Base-by-base conservation (phyloP, 2,329 filamentous ascomycete species). In the Truncatella angustata region DNA sequence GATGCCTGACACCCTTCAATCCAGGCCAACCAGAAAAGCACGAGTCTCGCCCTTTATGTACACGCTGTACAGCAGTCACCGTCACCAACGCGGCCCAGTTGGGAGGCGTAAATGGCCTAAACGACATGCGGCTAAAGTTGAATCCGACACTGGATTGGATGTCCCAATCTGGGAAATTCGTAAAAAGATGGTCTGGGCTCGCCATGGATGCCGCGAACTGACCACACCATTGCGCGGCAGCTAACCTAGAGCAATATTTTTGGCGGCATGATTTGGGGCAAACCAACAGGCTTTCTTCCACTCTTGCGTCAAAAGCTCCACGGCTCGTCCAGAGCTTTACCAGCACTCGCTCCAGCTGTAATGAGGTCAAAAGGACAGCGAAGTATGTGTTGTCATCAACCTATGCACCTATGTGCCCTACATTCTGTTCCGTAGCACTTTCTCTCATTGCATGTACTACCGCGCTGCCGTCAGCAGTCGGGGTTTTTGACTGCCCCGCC, bases 151-250 rank as follows among this genome's bases (percentile, higher is more conserved):
- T n/a, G n/a, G n/a, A n/a, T n/a, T n/a, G n/a, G n/a, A n/a, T 28
- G 16, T 44, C 21, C 40, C 28, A 21, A 26, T 44, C 28, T 16
- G 40, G 40, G 40, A 21, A 44, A 28, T 24, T 26, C 20, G 24
- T 24, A n/a, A 21, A 26, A 50, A 50, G 24, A 14, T n/a, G 21
- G 21, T 11, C 26, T 11, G 28, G 32, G 32, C 32, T 23, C 20
- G 30, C 18, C 30, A 14, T n/a, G 28, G 34, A 36, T 16, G 18
- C 45, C 18, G 24, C 12, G 23, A 42, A 40, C 35, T 36, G 20
- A 30, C 14, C 47, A 50, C 36, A 23, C 23, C 35, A 50, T 23
- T 34, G 24, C 47, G 47, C 47, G 47, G 47, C 47, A 50, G 32
- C 47, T 23, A 36, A 24, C 9, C 28, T 21, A 32, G 47, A 28